Evolutionary conservation across 306 rosid species (phyloP), one percentile per base, ranked within the genome.

Genomic region (Vicia sativa): DNA sequence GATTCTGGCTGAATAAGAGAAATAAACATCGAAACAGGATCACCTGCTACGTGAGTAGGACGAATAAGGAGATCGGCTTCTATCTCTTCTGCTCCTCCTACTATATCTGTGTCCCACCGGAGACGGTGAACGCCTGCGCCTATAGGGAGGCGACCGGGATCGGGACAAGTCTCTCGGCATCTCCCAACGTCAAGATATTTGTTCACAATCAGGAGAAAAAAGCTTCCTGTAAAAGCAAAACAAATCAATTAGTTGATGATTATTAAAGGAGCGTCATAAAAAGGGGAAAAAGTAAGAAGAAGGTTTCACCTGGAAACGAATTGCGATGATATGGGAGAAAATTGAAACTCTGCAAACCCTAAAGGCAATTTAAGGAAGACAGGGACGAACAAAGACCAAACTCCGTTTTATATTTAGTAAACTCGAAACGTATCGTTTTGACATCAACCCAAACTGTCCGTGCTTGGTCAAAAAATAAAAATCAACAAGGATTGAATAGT

Each of bases 81-180:
- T 83, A 74, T 88, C 92, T 77, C 92, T 81, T 66, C 86, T 77
- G 72, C 95, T 90, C 82, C 95, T 85, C 79, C 91, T 82, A 83
- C 87, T 78, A 79, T 77, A 64, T 83, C 87, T 82, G 79, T 81
- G 83, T 65, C 82, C 88, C 54, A 87, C 74, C 1, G 95, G 96
- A 72, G 99, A 87, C 1, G 97, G 97, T 2, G 91, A 93, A 77
- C 34, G 85, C 79, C 96, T 90, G 42, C 92, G 80, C 88, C 92
- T 74, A 62, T 87, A 78, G 2, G 89, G 86, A 66, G 97, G 97
- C 12, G 99, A 90, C 23, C 95, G 85, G 26, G 96, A 89, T 39
- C 88, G 89, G 13, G 97, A 85, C 78, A 95, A 80, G 78, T 90
- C 92, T 71, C 95, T 79, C 67, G 99, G 92, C 97, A 95, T 95